Evolutionary conservation across 2,329 filamentous ascomycete species (phyloP).

Genomic region (Ophiognomonia clavigignenti-juglandacearum): DNA sequence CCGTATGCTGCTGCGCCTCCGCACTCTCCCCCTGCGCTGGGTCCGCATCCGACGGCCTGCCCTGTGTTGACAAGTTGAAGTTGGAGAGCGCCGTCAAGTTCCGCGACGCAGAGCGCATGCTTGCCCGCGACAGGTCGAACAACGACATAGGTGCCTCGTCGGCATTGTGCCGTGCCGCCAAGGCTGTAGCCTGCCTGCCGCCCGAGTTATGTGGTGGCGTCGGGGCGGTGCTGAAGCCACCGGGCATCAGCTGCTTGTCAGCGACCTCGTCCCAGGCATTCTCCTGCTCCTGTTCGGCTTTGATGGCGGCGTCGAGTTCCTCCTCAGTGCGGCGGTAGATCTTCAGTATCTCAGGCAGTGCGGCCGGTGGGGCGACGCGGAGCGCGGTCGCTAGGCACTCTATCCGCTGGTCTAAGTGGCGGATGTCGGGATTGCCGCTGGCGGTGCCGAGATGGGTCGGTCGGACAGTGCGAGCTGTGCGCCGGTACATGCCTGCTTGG

Average conservation of each 20-base stretch:
- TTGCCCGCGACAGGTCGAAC: constrained; percentile 59
- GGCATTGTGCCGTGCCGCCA: constrained; percentile 32
- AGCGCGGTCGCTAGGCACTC: constrained; percentile 74
- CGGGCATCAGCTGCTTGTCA: constrained; percentile 53
- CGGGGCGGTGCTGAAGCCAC: constrained; percentile 42
- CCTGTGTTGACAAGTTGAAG: constrained; percentile 39
- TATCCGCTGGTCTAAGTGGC: constrained; percentile 74
- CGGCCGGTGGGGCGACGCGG: constrained; percentile 63
- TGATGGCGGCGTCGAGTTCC: constrained; percentile 63
- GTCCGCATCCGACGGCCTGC: constrained; percentile 26
- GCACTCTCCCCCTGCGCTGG: not conserved
- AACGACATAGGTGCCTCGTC: constrained; percentile 61
- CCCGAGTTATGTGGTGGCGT: constrained; percentile 31
- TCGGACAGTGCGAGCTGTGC: constrained; percentile 45
- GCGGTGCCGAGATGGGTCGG: constrained; percentile 58
- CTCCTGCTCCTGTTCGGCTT: constrained; percentile 60
- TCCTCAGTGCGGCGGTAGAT: constrained; percentile 75
- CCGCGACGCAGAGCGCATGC: constrained; percentile 52
- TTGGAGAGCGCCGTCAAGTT: constrained; percentile 54
- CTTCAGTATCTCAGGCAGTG: constrained; percentile 70
- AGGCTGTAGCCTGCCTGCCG: constrained; percentile 41
- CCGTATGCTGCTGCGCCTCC: constrained; percentile 26
- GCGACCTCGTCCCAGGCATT: constrained; percentile 65
- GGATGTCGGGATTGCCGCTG: constrained; percentile 56
- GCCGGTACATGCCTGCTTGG: constrained; percentile 69